phyloP scores from a whole-genome alignment of 306 rosid genomes.

The Vigna angularis region DNA sequence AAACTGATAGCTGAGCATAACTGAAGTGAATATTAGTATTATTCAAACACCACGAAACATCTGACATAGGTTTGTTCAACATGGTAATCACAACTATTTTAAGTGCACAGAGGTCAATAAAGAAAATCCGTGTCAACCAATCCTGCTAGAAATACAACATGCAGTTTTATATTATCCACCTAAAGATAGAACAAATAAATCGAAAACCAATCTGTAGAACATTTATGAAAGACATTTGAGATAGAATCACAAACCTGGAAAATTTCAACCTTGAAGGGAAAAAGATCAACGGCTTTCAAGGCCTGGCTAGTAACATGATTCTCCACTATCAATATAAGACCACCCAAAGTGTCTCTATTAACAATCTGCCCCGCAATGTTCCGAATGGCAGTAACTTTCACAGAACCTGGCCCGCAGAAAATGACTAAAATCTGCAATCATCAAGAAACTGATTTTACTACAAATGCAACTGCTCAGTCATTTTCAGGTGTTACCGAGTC shows the following conservation, averaged over 20 bases:
- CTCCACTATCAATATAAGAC: constrained; percentile 73
- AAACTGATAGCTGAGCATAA: not conserved
- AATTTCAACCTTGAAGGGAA: constrained; percentile 76
- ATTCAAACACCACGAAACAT: not conserved
- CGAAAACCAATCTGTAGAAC: not conserved
- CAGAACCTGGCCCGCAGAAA: constrained; percentile 65
- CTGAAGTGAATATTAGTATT: not conserved
- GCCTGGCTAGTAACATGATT: constrained; percentile 78
- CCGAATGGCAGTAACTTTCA: constrained; percentile 69
- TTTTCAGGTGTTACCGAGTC: not conserved
- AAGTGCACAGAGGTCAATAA: not conserved
- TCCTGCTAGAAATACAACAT: constrained; percentile 12
- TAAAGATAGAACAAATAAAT: not conserved
- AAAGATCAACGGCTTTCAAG: constrained; percentile 62
- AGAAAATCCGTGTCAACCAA: not conserved
- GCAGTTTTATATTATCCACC: not conserved
- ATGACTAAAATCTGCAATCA: constrained; percentile 72
- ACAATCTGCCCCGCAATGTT: constrained; percentile 64
- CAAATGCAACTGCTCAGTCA: not conserved
- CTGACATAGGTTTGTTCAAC: not conserved
- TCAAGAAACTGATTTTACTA: not conserved
- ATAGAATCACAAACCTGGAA: constrained; percentile 72
- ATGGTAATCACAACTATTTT: not conserved
- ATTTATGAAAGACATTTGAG: not conserved
- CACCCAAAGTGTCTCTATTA: constrained; percentile 68